Percentiles rank a stretch among this genome's conserved stretches.
Conservation (phyloP, 306 rosid species). For the Glycine tomentella region DNA sequence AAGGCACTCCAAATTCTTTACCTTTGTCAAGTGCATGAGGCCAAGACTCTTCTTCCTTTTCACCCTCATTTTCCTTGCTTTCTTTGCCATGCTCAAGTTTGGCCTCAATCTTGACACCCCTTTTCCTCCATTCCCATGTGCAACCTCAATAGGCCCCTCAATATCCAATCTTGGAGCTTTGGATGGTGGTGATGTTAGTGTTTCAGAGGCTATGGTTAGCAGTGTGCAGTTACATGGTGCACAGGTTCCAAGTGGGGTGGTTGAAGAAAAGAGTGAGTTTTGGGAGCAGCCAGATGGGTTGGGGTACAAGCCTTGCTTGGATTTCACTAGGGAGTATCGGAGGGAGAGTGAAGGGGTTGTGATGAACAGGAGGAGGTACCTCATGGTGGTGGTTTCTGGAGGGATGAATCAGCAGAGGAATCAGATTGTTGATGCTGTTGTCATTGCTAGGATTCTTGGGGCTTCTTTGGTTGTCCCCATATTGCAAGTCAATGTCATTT, state of each 20-base stretch:
- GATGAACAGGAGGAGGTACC: constrained; percentile 67
- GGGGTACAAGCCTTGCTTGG: constrained; percentile 84
- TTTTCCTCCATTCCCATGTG: constrained; percentile 64
- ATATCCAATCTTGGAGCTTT: constrained; percentile 49
- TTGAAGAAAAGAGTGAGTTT: constrained; percentile 53
- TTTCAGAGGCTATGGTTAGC: constrained; percentile 41
- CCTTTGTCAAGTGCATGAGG: constrained; percentile 51
- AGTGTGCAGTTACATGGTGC: constrained; percentile 50
- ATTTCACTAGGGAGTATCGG: constrained; percentile 65
- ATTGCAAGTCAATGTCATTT: constrained; percentile 92
- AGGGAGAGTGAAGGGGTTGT: constrained; percentile 63
- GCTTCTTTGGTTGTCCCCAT: constrained; percentile 94
- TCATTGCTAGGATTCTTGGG: constrained; percentile 95
- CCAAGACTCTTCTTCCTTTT: constrained; percentile 62
- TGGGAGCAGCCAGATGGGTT: constrained; percentile 93
- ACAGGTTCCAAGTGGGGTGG: constrained; percentile 43
- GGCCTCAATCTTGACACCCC: constrained; percentile 54
- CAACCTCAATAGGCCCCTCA: constrained; percentile 49
- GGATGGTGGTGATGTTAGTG: not conserved
- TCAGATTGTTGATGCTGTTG: constrained; percentile 98
- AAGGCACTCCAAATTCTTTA: constrained; percentile 47
- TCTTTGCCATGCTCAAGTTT: constrained; percentile 62
- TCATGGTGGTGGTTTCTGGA: constrained; percentile 95
- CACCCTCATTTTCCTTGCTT: constrained; percentile 60
- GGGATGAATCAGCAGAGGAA: constrained; percentile 98